Base-by-base conservation (phyloP, 2,329 filamentous ascomycete species). In the Fusarium coffeatum region DNA sequence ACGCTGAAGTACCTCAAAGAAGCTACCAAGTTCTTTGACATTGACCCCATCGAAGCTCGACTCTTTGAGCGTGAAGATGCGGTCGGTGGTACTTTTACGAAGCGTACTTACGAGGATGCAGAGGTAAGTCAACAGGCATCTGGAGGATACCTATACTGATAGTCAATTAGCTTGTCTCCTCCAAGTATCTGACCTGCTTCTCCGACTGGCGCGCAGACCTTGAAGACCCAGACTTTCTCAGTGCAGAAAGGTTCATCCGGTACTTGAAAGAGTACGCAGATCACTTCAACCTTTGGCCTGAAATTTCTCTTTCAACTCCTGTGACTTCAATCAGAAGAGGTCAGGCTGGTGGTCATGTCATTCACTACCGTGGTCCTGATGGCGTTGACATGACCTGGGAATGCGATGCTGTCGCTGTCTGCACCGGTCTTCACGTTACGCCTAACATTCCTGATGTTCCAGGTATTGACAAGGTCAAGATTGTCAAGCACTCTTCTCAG, bases 321-420 rank as follows among this genome's bases (percentile, higher is more conserved):
- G 53, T 55, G 1, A 20, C 42, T 6, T 48, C 53, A 3, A 32
- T 55, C 28, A 32, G 40, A 4, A 5, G 53, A 47, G 53, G 53
- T 18, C 27, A 25, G 6, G 53, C 42, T 10, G 53, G 53, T 16
- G 42, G 41, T n/a, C 53, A 55, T 23, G 18, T 55, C 7, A 32
- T 55, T 12, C 42, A 32, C 15, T 55, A 55, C 22, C 30, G 30
- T 27, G 42, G 42, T 3, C 20, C 51, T 4, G 51, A 47, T 7
- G 51, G 46, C 4, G 16, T 48, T 32, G 46, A 48, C 3, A 48
- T 30, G 46, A 48, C 27, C 2, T 53, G 32, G 23, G 34, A 28
- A 42, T 53, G 50, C 32, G 50, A 53, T 42, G 50, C 50, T 18
- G 50, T 53, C n/a, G 50, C 50, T 53, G n/a, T 53, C n/a, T 53